Conservation (phyloP, 805 yeast species). For the Yarrowia sp. region DNA sequence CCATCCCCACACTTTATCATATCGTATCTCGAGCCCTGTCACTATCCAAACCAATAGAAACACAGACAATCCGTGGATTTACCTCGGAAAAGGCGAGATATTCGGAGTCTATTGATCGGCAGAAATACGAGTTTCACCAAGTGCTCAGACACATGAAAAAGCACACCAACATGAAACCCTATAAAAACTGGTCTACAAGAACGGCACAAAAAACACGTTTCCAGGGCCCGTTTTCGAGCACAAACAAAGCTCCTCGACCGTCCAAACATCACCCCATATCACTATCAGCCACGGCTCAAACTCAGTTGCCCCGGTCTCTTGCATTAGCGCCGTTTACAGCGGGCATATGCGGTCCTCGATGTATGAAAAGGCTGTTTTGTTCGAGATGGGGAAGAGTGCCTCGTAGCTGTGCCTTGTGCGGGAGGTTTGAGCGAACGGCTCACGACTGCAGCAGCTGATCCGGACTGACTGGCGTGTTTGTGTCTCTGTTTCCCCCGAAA, state of each 20-base stretch:
- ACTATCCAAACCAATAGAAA: slow-evolving; percentile 16
- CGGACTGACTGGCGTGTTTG: too few species aligned
- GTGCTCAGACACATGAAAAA: background rate
- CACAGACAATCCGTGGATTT: background rate
- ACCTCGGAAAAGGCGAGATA: slow-evolving; percentile 10
- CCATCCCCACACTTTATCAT: too few species aligned
- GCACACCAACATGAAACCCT: background rate
- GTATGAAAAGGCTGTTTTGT: slow-evolving; percentile 25
- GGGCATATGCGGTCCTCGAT: slow-evolving; percentile 38
- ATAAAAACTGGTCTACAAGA: background rate
- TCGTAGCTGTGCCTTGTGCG: too few species aligned
- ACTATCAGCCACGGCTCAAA: slow-evolving; percentile 27
- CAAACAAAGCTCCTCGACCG: background rate
- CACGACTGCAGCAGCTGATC: too few species aligned
- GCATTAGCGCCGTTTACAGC: slow-evolving; percentile 35
- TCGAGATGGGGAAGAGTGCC: background rate
- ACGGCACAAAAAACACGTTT: background rate
- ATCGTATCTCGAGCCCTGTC: background rate
- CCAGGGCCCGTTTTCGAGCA: background rate
- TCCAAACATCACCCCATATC: slow-evolving; percentile 2
- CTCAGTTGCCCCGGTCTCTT: slow-evolving; percentile 17
- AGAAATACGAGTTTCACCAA: slow-evolving; percentile 25
- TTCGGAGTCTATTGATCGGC: slow-evolving; percentile 24
- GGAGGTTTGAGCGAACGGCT: too few species aligned
- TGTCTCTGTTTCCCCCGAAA: too few species aligned